Evolutionary conservation across 768 basidiomycete species (phyloP).

Genomic region (Phallus indusiatus): DNA sequence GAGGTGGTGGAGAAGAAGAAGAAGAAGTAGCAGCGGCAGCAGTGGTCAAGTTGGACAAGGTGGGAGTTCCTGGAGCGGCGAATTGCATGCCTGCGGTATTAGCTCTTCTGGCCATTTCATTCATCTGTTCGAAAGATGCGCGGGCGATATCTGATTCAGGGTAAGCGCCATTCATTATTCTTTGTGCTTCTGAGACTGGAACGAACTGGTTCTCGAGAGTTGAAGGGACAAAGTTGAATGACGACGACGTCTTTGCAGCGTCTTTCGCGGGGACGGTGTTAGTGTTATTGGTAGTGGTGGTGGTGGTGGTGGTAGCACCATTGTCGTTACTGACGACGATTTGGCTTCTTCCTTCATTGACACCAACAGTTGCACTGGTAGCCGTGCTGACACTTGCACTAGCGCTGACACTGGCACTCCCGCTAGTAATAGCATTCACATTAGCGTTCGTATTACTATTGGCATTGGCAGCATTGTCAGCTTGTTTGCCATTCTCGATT

Average conservation of each 20-base stretch:
- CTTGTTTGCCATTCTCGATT: slow-evolving; percentile 41
- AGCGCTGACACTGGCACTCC: too few relatives aligned
- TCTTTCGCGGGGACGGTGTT: too few relatives aligned
- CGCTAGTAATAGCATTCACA: background rate
- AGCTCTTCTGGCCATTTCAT: slow-evolving; percentile 62
- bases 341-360: background rate
- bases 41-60: background rate
- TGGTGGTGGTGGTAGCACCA: background rate
- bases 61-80: slow-evolving; percentile 7
- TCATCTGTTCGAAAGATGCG: slow-evolving; percentile 67
- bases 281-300: background rate
- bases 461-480: too few relatives aligned
- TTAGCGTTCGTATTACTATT: background rate
- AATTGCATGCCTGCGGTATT: slow-evolving; percentile 34
- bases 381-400: too few relatives aligned
- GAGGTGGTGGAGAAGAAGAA: too few relatives aligned
- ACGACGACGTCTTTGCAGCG: background rate
- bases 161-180: slow-evolving; percentile 33
- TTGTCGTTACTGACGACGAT: background rate
- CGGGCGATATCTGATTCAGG: slow-evolving; percentile 52
- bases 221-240: slow-evolving; percentile 14
- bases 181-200: slow-evolving; percentile 46
- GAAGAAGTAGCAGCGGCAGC: background rate
- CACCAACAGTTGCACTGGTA: background rate
- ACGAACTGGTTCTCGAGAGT: slow-evolving; percentile 41